Evolutionary conservation across 208 protist species (phyloP).

Genomic region (Leptomonas pyrrhocoris): DNA sequence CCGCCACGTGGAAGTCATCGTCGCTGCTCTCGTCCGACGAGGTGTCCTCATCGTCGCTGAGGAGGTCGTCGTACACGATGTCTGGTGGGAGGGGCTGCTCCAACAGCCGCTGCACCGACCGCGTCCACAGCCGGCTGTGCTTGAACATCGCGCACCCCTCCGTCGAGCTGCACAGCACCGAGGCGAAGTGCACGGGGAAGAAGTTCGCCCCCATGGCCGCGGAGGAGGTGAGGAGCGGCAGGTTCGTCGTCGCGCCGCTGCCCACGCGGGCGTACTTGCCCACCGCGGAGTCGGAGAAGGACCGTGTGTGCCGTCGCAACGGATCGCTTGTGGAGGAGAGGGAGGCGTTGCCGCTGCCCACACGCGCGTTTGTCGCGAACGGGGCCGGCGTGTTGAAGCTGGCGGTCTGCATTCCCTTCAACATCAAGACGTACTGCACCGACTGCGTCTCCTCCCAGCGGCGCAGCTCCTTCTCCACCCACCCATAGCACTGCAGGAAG

Average conservation of each 20-base stretch:
- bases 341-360: conserved; percentile 1
- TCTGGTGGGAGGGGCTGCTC: conserved; percentile 77
- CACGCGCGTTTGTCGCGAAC: conserved; percentile 6
- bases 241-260: conserved; percentile 21
- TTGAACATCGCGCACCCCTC: conserved; percentile 86
- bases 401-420: conserved; percentile 61
- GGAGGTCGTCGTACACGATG: conserved; percentile 62
- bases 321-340: conserved; percentile 22
- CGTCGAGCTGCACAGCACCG: conserved; percentile 68
- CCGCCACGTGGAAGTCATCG: conserved; percentile 35
- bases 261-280: conserved; percentile 22
- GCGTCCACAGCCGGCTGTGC: conserved; percentile 82
- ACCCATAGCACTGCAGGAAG: conserved; percentile 87
- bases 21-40: conserved; percentile 53
- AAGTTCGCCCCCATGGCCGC: conserved; percentile 46
- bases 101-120: conserved; percentile 65
- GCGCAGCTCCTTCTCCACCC: conserved; percentile 82
- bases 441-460: conserved; percentile 80
- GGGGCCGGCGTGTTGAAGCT: conserved; percentile 15
- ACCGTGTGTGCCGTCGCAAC: conserved; percentile 41
- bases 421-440: conserved; percentile 48
- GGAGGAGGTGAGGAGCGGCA: conserved; percentile 44
- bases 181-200: conserved; percentile 85
- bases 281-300: conserved; percentile 44
- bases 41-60: conserved; percentile 42